Conservation (phyloP, 768 basidiomycete species). For the Tubosaeta brunneosetosa region DNA sequence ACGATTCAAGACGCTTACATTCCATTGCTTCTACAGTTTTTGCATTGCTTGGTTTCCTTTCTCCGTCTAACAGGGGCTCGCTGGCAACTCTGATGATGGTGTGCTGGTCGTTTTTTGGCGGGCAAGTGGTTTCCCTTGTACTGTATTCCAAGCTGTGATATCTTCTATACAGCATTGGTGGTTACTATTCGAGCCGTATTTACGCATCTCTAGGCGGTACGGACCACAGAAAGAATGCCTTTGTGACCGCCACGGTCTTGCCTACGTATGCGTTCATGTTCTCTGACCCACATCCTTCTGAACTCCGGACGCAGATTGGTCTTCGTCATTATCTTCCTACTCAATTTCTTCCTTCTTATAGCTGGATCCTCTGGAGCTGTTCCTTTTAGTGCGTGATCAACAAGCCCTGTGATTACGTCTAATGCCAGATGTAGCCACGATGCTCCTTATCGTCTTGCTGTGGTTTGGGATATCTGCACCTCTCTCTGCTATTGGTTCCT, state of each 20-base stretch:
- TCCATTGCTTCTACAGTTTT: slow-evolving; percentile 52
- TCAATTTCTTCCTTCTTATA: slow-evolving; percentile 83
- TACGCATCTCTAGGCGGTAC: slow-evolving; percentile 72
- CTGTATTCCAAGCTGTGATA: not conserved
- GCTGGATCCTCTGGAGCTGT: slow-evolving; percentile 93
- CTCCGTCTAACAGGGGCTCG: slow-evolving; percentile 92
- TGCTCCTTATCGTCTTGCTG: slow-evolving; percentile 75
- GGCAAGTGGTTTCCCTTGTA: slow-evolving; percentile 39
- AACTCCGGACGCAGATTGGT: slow-evolving; percentile 50
- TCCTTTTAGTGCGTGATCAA: slow-evolving; percentile 68
- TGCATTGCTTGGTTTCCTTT: slow-evolving; percentile 88
- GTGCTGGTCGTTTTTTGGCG: slow-evolving; percentile 90
- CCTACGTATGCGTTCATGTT: slow-evolving; percentile 59
- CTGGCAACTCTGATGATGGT: slow-evolving; percentile 67
- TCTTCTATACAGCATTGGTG: slow-evolving; percentile 57
- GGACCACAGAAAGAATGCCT: slow-evolving; percentile 75
- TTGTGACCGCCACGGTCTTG: slow-evolving; percentile 82
- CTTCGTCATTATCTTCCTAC: slow-evolving; percentile 81
- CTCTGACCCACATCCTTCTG: slow-evolving; percentile 2
- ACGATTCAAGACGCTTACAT: slow-evolving; percentile 3
- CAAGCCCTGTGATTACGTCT: not conserved
- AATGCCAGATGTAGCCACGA: slow-evolving; percentile 51
- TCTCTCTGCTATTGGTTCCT: slow-evolving; percentile 79
- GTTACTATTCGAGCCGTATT: slow-evolving; percentile 81
- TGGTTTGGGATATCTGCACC: slow-evolving; percentile 97